Evolutionary conservation across 148 eudicot species (phyloP).

Genomic region (Salicornia ramosissima): DNA sequence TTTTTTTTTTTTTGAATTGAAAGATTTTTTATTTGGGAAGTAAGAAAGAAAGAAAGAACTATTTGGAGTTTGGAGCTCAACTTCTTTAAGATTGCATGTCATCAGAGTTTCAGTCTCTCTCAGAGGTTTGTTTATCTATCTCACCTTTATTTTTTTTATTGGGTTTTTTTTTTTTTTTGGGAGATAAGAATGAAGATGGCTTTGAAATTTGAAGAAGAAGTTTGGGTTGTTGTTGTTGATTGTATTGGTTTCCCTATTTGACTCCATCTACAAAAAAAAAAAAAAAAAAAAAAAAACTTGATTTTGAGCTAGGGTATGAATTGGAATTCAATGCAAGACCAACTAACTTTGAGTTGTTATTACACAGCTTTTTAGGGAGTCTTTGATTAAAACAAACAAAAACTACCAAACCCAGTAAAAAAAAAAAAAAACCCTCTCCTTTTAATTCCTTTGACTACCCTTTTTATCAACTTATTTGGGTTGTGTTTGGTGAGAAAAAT

Average conservation of each 20-base stretch:
- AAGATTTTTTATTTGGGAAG: not conserved
- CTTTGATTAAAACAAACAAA: not conserved
- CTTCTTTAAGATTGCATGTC: no score
- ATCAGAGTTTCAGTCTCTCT: no score
- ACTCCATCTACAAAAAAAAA: no score
- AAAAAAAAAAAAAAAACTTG: not conserved
- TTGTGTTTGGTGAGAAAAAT: slow-evolving; percentile 15
- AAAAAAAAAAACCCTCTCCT: no score
- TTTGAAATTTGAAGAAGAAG: slow-evolving; percentile 11
- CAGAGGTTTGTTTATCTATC: no score
- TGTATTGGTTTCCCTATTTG: not conserved
- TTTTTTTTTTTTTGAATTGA: not conserved
- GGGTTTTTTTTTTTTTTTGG: not conserved
- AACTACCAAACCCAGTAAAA: not conserved
- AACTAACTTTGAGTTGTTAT: not conserved
- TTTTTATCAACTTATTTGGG: slow-evolving; percentile 1
- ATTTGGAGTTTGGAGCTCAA: no score
- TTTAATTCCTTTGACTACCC: no score
- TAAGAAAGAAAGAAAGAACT: no score
- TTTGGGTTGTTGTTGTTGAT: no score
- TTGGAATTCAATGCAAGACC: slow-evolving; percentile 11
- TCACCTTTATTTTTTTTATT: no score
- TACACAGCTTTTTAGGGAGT: not conserved
- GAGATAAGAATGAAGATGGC: not conserved
- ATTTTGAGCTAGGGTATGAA: not conserved